Base-by-base conservation (phyloP, 805 yeast species). In the Lipomyces japonicus region DNA sequence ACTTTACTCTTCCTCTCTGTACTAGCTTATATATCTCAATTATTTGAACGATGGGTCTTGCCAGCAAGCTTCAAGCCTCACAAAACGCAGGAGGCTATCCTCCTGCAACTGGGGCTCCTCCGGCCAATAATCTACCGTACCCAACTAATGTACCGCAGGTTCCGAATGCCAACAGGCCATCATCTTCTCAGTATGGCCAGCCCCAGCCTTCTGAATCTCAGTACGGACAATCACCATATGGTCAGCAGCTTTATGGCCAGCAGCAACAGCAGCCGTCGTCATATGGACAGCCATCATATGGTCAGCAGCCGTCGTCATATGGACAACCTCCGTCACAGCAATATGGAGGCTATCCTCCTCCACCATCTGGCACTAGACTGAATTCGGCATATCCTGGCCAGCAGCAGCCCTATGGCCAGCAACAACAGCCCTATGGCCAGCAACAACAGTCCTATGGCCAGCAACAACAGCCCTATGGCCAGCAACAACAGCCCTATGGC, bases 41-140 rank as follows among this genome's bases (percentile, higher is more conserved):
- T n/a, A n/a, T n/a, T 28, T 28, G 23, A 23, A 35, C 16, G 16
- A 63, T 63, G 66, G 66, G 66, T 36, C 57, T 63, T 23, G 66
- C 66, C 6, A 60, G 64, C 40, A 63, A 63, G 55, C 48, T 63
- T 25, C 56, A 53, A 9, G 58, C 64, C 26, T 50, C 58, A 26
- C 49, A 46, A 31, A 50, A 50, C 22, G 53, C n/a, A n/a, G n/a
- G n/a, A n/a, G 38, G 39, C 21, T 40, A 41, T 5, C 46, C 50
- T 4, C 42, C 47, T 16, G 39, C 19, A 16, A 46, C 39, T 21
- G 38, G 28, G 12, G 23, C 35, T 32, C 34, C 46, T 3, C 22
- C 44, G n/a, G 42, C 42, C 7, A 16, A 48, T 39, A 47, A 21
- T 35, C 44, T 7, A 47, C 55, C 1, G 44, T 42, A 12, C 35